Evolutionary conservation across 2,329 filamentous ascomycete genomes (phyloP), one percentile per base, ranked within the genome.

Genomic region (Ophiocordyceps camponoti-rufipedis): DNA sequence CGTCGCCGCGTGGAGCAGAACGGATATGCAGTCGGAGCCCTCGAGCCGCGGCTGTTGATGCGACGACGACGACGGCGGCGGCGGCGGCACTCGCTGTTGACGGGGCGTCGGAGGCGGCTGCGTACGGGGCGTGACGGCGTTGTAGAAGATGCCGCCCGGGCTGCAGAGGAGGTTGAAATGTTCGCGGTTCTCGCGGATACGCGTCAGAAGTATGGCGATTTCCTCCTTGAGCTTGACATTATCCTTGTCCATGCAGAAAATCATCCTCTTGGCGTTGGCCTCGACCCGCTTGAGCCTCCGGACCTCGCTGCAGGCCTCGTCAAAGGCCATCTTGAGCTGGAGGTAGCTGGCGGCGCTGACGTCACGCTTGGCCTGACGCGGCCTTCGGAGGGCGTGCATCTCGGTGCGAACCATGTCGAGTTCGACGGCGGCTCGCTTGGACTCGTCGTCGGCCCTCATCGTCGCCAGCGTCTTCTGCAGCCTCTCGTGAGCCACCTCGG

Each of bases 391-490:
- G 12, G 88, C 84, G 49, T 94, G 84, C 18, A 94, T 82, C 62
- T 95, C 87, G 19, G 83, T 75, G 50, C 85, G 77, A n/a, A 82
- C 82, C 75, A 95, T 88, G 51, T 91, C 84, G 54, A 94, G 83
- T 62, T 95, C 89, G 5, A 95, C 88, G 33, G 80, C 82, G 52
- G 89, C 86, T 28, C 87, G 79, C 62, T 93, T 88, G 10, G 85
- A 76, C 29, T 87, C 82, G 53, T 94, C 86, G 43, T 82, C 79
- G 46, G 84, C 87, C 56, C 94, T 85, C 51, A 95, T 79, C 44
- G 76, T 79, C 28, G 94, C 72, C 56, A 95, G 74, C 54, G 82
- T 87, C 57, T 88, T 83, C 60, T 95, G 89, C 46, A 96, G 68
- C 63, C 91, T 93, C 66, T 91, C 82, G 59, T 95, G 88, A 31